These are phyloP conservation scores for Sarocladiaceae sp. DNA, from an alignment of 2,329 filamentous ascomycete genomes.

Conservation along the genomic window DNA sequence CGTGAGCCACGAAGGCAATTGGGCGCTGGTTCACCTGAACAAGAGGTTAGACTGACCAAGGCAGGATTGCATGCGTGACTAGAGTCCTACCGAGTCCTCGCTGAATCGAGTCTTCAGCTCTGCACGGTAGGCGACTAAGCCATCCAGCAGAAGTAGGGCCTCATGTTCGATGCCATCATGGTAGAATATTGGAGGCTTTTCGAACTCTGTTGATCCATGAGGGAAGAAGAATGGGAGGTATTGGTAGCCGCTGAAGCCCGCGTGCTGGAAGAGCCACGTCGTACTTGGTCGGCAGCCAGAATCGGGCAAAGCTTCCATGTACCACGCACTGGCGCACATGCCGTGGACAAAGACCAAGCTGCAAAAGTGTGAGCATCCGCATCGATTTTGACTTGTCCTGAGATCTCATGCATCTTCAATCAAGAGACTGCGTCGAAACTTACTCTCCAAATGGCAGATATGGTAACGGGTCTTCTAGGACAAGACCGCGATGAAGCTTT, in stretches of 20 bases:
- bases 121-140: background rate
- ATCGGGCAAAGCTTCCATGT: background rate
- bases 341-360: conserved; percentile 2
- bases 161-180: background rate
- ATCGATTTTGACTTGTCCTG: no score
- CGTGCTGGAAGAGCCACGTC: background rate
- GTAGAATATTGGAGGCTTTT: background rate
- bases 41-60: no score
- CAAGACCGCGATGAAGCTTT: background rate
- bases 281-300: background rate
- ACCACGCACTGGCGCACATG: background rate
- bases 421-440: no score
- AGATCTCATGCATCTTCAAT: no score
- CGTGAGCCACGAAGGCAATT: background rate
- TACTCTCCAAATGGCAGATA: background rate
- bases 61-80: no score
- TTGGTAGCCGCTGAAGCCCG: background rate
- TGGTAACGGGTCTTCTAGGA: background rate
- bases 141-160: background rate
- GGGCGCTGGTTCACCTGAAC: background rate
- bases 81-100: background rate
- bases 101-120: background rate
- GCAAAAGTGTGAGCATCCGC: no score
- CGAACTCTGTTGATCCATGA: background rate
- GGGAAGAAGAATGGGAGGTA: conserved; percentile 1